Evolutionary conservation across 805 yeast genomes (phyloP), one percentile per base, ranked within the genome.

Genomic region (Saturnispora mendoncae): DNA sequence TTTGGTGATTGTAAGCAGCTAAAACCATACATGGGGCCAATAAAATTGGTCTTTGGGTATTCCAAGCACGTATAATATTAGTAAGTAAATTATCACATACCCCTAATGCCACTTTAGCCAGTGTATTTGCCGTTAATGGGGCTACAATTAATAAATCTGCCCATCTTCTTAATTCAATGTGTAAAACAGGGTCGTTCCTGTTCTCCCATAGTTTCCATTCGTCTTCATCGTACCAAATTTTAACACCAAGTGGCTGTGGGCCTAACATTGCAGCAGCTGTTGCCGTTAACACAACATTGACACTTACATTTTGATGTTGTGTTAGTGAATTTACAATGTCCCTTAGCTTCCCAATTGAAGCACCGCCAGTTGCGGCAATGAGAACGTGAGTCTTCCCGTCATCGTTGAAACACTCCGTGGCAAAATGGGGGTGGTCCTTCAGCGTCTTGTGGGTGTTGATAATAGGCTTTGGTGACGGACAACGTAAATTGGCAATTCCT

Each of bases 401-500:
- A 54, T 69, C 70, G 42, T 67, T n/a, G 67, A 7, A 71, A 70
- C 36, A 69, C n/a, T 32, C 18, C 8, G 29, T 23, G 13, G 24
- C 20, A 25, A 38, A 31, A 29, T 36, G 33, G 35, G 14, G 12
- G n/a, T 23, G 25, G 6, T 23, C 9, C 9, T 23, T n/a, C 33
- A 18, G 33, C n/a, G 12, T 12, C 23, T 12, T 8, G 21, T 21
- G n/a, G 10, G 24, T 42, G 66, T 66, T 36, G 77, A 59, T 41
- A 78, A n/a, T 77, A 4, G 85, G 84, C 1, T 84, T 83, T 12
- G 85, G 84, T 4, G 84, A 78, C 2, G 84, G 83, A 49, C 83
- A 75, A 46, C 80, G 66, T 42, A 77, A 56, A 53, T 68, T 73
- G 6, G 83, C 74, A 27, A 75, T 60, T 0, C 82, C 81, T 58